These are phyloP conservation scores for Terfezia claveryi DNA, from an alignment of 495 filamentous ascomycete genomes.

Conservation along the genomic window DNA sequence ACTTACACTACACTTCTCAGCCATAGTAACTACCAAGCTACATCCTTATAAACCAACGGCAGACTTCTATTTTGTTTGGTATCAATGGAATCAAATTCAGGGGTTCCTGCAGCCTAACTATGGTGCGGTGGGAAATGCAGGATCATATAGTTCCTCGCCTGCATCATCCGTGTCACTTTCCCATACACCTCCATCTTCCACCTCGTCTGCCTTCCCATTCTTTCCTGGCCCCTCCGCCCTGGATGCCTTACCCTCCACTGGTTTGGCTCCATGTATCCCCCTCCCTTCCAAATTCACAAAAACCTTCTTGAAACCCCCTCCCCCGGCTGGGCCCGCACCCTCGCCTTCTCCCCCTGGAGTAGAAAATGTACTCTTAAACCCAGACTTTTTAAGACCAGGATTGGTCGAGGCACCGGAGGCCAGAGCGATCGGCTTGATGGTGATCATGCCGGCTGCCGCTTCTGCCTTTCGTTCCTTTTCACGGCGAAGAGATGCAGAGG, in stretches of 20 bases:
- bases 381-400: conserved; percentile 13
- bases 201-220: not conserved
- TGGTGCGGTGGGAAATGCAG: not conserved
- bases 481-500: conserved; percentile 22
- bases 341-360: not conserved
- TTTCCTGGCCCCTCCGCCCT: not conserved
- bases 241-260: not conserved
- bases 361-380: not conserved
- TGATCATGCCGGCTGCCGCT: conserved; percentile 39
- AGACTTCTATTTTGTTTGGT: no score
- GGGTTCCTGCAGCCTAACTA: no score
- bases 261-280: not conserved
- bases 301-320: not conserved
- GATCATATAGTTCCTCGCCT: not conserved
- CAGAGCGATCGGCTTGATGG: conserved; percentile 29
- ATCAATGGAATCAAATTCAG: no score
- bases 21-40: no score
- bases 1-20: no score
- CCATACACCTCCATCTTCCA: not conserved
- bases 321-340: not conserved
- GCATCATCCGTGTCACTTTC: not conserved
- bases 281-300: not conserved
- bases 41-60: no score
- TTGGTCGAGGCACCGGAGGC: conserved; percentile 1
- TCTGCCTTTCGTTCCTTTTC: conserved; percentile 47